Evolutionary conservation across 352 stramenopile species (phyloP), one percentile per base, ranked within the genome.

Genomic region (Thraustotheca clavata): DNA sequence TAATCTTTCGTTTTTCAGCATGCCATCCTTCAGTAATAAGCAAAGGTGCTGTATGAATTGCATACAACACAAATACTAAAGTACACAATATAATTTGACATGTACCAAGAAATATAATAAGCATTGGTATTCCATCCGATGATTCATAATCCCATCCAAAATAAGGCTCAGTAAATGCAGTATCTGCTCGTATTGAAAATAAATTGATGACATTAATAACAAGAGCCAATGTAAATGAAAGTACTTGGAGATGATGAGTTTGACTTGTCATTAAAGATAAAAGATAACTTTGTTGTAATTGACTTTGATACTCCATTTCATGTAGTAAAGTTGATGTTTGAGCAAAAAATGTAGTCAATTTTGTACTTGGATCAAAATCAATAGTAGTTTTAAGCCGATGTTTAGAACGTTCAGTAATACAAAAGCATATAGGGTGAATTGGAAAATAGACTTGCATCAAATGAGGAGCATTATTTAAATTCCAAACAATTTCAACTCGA

Each of bases 361-460:
- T 91, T 1, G 43, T 20, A 65, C 79, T 79, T 3, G 70, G 46
- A n/a, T 73, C 81, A 26, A 76, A 70, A 1, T 71, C 76, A 20
- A 91, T 76, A n/a, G 80, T 57, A 72, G 74, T 78, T 14, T 88
- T 71, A 6, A 91, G 76, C 31, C 87, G 86, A 39, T 83, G 75
- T 66, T 91, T 91, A 24, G 81, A 87, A 43, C 87, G 81, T 2
- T 85, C 73, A 0, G 81, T 88, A 22, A 91, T 50, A 59, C 81
- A 86, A 46, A 81, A 88, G 55, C 81, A 91, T 14, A 86, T 87
- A 4, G 81, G 81, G 39, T 91, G 81, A 2, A 91, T 18, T 4
- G 79, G 78, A 59, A 88, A 91, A 54, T 91, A 89, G 50, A 87
- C 85, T 1, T 76, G 68, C 22, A 91, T 85, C 24, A 82, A 62